Evolutionary conservation across 768 basidiomycete genomes (phyloP), one percentile per base, ranked within the genome.

Genomic region (Xerocomus spinulosus): DNA sequence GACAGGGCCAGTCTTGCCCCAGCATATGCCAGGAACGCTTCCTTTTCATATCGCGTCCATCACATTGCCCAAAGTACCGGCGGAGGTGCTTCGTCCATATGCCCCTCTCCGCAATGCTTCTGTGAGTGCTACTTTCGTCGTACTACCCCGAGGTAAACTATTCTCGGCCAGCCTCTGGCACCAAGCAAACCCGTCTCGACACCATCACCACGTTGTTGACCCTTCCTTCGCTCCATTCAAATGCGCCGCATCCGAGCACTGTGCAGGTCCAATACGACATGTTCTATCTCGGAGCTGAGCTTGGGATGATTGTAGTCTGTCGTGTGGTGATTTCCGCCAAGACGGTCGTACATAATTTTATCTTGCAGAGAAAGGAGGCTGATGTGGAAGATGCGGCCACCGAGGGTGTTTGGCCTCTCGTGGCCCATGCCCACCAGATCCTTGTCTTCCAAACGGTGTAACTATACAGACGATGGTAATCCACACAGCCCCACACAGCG

Each of bases 1-100:
- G 66, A 69, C 40, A 65, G 66, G 29, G 57, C 59, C 36, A 60
- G 56, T 44, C 66, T 67, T 42, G 66, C 66, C 26, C 61, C 67
- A 32, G 66, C 66, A 14, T 67, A 67, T 40, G 58, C 57, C 38
- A 47, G 55, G 29, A 52, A 54, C 7, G 63, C 64, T n/a, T 63
- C 62, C 34, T 68, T 69, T 21, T 60, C 57, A 34, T 69, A 58
- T 48, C 60, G 63, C 46, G 49, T 42, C 23, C 57, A 66, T 34
- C 42, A 47, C 36, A 32, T 46, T 12, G 21, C 25, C 15, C 46
- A 38, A 50, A 39, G 41, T 35, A 32, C 24, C 13, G 18, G 18
- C 8, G 49, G 18, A 7, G 14, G 26, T 1, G 8, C 28, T 9
- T 35, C 35, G 10, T 41, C 50, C 13, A 40, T 45, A 35, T 5